Evolutionary conservation across 306 rosid species (phyloP).

Genomic region (Senna tora): DNA sequence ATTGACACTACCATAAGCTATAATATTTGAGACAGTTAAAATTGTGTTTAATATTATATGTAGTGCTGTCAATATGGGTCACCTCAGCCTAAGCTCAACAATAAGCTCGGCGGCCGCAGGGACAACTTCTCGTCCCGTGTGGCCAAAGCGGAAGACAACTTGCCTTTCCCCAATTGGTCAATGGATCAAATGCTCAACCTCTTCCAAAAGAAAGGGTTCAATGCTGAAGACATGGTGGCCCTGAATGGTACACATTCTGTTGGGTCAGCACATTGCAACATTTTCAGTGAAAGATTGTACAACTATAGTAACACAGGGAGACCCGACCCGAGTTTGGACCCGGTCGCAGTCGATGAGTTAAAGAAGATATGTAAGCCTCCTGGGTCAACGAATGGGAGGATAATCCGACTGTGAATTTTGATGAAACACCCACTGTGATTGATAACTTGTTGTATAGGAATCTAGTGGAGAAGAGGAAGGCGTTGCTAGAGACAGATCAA

Average conservation of each 20-base stretch:
- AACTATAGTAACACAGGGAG: slow-evolving; percentile 4
- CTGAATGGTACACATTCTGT: slow-evolving; percentile 71
- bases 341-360: slow-evolving; percentile 5
- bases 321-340: slow-evolving; percentile 42
- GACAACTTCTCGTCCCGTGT: slow-evolving; percentile 54
- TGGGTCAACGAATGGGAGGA: not conserved
- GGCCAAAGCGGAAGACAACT: slow-evolving; percentile 25
- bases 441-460: slow-evolving; percentile 54
- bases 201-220: slow-evolving; percentile 50
- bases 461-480: slow-evolving; percentile 36
- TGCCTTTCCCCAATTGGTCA: slow-evolving; percentile 43
- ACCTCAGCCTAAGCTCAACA: not conserved
- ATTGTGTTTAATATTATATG: too few species aligned
- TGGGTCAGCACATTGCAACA: slow-evolving; percentile 49
- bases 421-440: slow-evolving; percentile 51
- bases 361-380: slow-evolving; percentile 30
- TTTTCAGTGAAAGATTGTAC: slow-evolving; percentile 44
- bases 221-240: slow-evolving; percentile 55
- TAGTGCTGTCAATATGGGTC: too few species aligned
- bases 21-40: too few species aligned
- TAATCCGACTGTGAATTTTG: slow-evolving; percentile 39
- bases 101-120: slow-evolving; percentile 60
- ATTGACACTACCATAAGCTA: too few species aligned
- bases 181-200: slow-evolving; percentile 31
- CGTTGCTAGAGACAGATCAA: slow-evolving; percentile 44